A percentile compares a stretch with the other conserved stretches of the same genome.
phyloP scores from a whole-genome alignment of 2,329 filamentous ascomycete genomes.

The Epicoccum nigrum region DNA sequence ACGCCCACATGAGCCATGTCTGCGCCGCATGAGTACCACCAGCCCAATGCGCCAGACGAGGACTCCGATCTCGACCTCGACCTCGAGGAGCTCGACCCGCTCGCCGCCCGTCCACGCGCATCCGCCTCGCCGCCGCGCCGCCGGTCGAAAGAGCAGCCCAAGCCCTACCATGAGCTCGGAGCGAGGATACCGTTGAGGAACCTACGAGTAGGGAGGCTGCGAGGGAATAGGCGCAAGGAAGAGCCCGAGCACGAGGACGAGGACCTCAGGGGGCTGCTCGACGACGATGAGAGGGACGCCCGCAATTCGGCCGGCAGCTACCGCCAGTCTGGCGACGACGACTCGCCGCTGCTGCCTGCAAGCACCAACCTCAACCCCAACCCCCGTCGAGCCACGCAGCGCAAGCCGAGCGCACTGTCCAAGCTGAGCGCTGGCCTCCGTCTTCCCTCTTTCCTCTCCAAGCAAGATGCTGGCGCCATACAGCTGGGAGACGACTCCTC shows the following conservation, averaged over 20 bases:
- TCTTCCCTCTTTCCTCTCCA: slow-evolving; percentile 69
- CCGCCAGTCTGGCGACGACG: slow-evolving; percentile 65
- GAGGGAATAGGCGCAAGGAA: slow-evolving; percentile 48
- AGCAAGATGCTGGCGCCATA: slow-evolving; percentile 31
- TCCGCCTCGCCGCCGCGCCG: slow-evolving; percentile 34
- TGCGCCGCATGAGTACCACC: slow-evolving; percentile 53
- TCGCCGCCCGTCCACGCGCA: slow-evolving; percentile 33
- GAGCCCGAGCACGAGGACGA: slow-evolving; percentile 68
- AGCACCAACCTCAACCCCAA: slow-evolving; percentile 35
- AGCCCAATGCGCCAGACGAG: slow-evolving; percentile 62
- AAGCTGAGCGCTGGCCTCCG: slow-evolving; percentile 61
- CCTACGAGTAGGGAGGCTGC: slow-evolving; percentile 56
- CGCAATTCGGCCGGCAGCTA: slow-evolving; percentile 66
- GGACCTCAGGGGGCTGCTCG: slow-evolving; percentile 70
- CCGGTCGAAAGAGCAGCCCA: slow-evolving; percentile 38
- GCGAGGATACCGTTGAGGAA: slow-evolving; percentile 73
- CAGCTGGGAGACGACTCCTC: slow-evolving; percentile 30
- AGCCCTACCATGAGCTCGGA: slow-evolving; percentile 50
- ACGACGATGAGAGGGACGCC: slow-evolving; percentile 63
- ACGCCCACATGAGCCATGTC: slow-evolving; percentile 52
- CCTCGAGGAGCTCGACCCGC: slow-evolving; percentile 78
- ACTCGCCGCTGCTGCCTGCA: slow-evolving; percentile 72
- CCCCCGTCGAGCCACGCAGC: slow-evolving; percentile 26
- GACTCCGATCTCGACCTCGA: slow-evolving; percentile 81
- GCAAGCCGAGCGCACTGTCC: slow-evolving; percentile 47